phyloP scores from a whole-genome alignment of 495 filamentous ascomycete species.

The Poronia punctata region DNA sequence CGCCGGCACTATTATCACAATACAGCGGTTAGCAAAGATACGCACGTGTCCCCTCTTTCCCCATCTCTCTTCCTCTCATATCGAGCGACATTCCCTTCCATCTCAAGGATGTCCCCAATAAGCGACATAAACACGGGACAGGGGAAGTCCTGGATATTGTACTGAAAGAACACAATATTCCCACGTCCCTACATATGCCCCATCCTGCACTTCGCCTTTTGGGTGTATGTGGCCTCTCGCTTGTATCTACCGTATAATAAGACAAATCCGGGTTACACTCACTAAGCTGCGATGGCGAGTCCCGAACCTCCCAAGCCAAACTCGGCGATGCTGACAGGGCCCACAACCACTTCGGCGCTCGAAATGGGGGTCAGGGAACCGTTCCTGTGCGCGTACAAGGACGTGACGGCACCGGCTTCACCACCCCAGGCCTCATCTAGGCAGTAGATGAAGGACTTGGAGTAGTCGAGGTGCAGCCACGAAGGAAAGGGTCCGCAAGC shows the following conservation, averaged over 20 bases:
- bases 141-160: too few relatives aligned
- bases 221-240: too few relatives aligned
- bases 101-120: not conserved
- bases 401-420: slow-evolving; percentile 36
- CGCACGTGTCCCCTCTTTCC: not conserved
- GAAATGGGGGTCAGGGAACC: slow-evolving; percentile 31
- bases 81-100: too few relatives aligned
- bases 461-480: slow-evolving; percentile 48
- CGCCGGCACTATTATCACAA: slow-evolving; percentile 17
- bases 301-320: slow-evolving; percentile 34
- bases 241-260: too few relatives aligned
- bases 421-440: slow-evolving; percentile 45
- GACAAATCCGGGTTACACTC: slow-evolving; percentile 23
- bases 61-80: too few relatives aligned
- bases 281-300: slow-evolving; percentile 46
- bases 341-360: slow-evolving; percentile 25
- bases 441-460: slow-evolving; percentile 50
- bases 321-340: slow-evolving; percentile 39
- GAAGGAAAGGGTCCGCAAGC: slow-evolving; percentile 51
- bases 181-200: too few relatives aligned
- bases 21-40: slow-evolving; percentile 2
- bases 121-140: too few relatives aligned
- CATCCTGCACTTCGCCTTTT: too few relatives aligned
- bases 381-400: slow-evolving; percentile 29
- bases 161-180: too few relatives aligned